Base-by-base conservation (phyloP, 129 eudicot genomes). In the Arctium minus region DNA sequence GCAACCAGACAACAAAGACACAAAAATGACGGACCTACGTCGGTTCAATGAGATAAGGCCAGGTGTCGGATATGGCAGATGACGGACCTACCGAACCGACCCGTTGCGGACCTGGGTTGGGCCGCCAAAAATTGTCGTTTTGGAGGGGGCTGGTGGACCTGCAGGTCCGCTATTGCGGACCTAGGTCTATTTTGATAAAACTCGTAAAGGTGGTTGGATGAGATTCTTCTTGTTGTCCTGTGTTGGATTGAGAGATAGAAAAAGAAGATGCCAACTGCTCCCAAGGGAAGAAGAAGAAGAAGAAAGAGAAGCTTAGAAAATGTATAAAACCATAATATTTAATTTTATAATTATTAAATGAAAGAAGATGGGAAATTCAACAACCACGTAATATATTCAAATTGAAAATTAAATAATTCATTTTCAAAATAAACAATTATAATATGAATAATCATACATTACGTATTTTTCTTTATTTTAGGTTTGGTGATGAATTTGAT, bases 161-260 rank as follows among this genome's bases (percentile, higher is more conserved):
- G 27, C 27, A n/a, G n/a, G n/a, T n/a, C n/a, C n/a, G n/a, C n/a
- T n/a, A 22, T 22, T 22, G 27, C 27, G 27, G 27, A 22, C 27
- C 27, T 22, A 22, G 27, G 27, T 22, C 27, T 22, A 22, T 22
- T 22, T 22, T 22, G 27, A 0, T 22, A 22, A 22, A 22, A 22
- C 27, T 22, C 27, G 27, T 22, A 84, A 84, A 67, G 83, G 72
- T 65, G 17, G 87, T 84, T 84, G 84, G 77, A 84, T 42, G 72
- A 84, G 87, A 84, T 84, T 84, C 84, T 84, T 84, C 80, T 74
- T 84, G 87, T 79, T 84, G 87, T 84, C 87, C 74, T 74, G 84
- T 72, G 87, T 74, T 84, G 80, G 84, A 73, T 84, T 79, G 76
- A 79, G 87, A 79, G 70, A 84, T 68, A 79, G 75, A 84, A 78